phyloP scores from a whole-genome alignment of 306 rosid genomes.

The Prosopis cineraria region DNA sequence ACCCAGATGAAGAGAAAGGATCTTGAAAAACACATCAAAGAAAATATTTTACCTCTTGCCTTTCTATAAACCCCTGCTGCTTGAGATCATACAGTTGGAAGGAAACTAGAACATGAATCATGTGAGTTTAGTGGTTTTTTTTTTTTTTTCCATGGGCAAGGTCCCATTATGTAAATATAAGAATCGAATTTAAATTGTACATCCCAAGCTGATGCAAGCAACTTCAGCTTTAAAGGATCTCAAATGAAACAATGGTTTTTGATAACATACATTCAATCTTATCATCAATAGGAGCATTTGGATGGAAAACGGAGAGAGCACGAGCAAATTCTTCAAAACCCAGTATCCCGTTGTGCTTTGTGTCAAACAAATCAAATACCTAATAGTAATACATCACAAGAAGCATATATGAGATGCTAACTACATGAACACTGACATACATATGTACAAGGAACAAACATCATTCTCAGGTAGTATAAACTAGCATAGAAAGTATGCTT shows the following conservation, averaged over 20 bases:
- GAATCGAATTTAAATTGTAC: constrained; percentile 24
- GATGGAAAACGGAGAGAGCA: constrained; percentile 96
- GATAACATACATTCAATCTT: constrained; percentile 86
- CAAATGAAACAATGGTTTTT: constrained; percentile 7
- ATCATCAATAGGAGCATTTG: constrained; percentile 93
- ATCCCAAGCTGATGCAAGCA: constrained; percentile 27
- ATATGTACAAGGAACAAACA: background rate
- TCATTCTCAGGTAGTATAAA: background rate
- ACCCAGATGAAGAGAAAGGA: constrained; percentile 4
- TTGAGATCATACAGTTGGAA: constrained; percentile 98
- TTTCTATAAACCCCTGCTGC: constrained; percentile 97
- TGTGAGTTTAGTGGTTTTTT: constrained; percentile 21
- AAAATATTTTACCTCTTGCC: constrained; percentile 80
- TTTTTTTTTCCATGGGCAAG: background rate
- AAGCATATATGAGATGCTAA: constrained; percentile 33
- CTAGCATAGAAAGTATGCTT: background rate
- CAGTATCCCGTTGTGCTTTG: constrained; percentile 95
- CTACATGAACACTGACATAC: constrained; percentile 30
- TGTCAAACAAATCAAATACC: constrained; percentile 97
- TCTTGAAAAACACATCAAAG: background rate
- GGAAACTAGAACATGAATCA: constrained; percentile 68
- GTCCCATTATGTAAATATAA: constrained; percentile 1
- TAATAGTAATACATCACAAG: constrained; percentile 20
- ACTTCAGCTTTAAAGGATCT: constrained; percentile 3
- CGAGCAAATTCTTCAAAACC: constrained; percentile 99